Base-by-base conservation (phyloP, 2,329 filamentous ascomycete species). In the Phialophora tarda region DNA sequence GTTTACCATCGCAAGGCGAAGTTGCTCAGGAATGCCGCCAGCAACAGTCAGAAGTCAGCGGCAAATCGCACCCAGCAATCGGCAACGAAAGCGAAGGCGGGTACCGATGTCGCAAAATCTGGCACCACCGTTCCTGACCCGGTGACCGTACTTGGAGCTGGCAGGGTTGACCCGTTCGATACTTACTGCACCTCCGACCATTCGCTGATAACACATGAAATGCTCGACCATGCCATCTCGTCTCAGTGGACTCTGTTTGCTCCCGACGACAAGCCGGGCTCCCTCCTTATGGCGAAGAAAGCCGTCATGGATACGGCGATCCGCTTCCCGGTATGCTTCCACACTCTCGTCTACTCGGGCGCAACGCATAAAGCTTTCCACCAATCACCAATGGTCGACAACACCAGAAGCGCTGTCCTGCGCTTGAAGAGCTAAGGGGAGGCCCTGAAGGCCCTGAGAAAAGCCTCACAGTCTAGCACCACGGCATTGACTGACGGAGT, bases 221-320 rank as follows among this genome's bases (percentile, higher is more conserved):
- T 63, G 53, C 54, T 63, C 51, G 62, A 63, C 38, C 62, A 63
- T 53, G 62, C 54, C 44, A 59, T 63, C 26, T 63, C 62, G 10
- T 63, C 21, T 44, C 62, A 63, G 24, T 63, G 62, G 62, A 48
- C 53, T n/a, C 62, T 63, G 28, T 63, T 63, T 24, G 62, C 62
- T 24, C 38, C 62, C 2, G 54, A 63, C 24, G 47, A 59, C 53
- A 26, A 23, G 28, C 53, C 54, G 6, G 44, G 4, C 7, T 57
- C 62, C 12, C 54, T 63, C 17, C 28, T 51, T 24, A 48, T 51
- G 54, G 54, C 44, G 5, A 57, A 58, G 30, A 32, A 51, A 32
- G 34, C 54, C 23, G 54, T 63, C 41, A 63, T 59, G 62, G 55
- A 63, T 30, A 51, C 54, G 26, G 62, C 62, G 10, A 63, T 63